A percentile compares a stretch with the other conserved stretches of the same genome.
These are phyloP conservation scores for Thalassiosira mediterranea DNA, from an alignment of 352 stramenopile species.

Conservation along the genomic window DNA sequence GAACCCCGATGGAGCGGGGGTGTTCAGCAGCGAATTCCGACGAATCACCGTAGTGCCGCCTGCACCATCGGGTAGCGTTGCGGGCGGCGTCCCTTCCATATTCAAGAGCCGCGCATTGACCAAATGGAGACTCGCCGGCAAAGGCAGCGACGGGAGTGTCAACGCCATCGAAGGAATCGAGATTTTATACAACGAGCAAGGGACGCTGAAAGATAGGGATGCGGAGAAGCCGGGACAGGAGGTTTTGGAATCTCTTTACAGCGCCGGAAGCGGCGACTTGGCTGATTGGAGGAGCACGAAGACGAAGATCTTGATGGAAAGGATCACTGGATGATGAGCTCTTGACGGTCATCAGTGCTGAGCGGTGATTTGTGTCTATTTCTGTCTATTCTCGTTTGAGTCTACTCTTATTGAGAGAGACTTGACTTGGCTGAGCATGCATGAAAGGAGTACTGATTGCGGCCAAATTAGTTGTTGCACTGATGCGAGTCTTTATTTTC, in stretches of 20 bases:
- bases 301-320: constrained; percentile 51
- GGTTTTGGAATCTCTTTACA: constrained; percentile 15
- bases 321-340: constrained; percentile 9
- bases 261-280: constrained; percentile 39
- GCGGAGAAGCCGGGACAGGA: constrained; percentile 2
- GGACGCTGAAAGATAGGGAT: constrained; percentile 36
- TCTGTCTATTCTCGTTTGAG: too few relatives aligned
- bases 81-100: constrained; percentile 59
- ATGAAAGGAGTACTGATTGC: too few relatives aligned
- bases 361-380: too few relatives aligned
- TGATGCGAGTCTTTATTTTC: too few relatives aligned
- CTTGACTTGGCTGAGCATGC: too few relatives aligned
- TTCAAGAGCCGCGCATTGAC: constrained; percentile 65
- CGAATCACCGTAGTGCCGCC: constrained; percentile 49
- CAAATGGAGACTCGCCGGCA: constrained; percentile 64
- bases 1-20: constrained; percentile 19
- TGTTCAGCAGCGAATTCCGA: constrained; percentile 74
- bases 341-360: too few relatives aligned
- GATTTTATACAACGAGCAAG: constrained; percentile 68
- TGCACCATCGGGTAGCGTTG: constrained; percentile 17
- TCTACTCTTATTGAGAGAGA: too few relatives aligned
- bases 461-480: too few relatives aligned
- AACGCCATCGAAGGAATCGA: constrained; percentile 71
- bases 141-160: constrained; percentile 8
- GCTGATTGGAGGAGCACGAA: constrained; percentile 50